phyloP scores from a whole-genome alignment of 2,329 filamentous ascomycete genomes.

The Paecilomyces sp. region DNA sequence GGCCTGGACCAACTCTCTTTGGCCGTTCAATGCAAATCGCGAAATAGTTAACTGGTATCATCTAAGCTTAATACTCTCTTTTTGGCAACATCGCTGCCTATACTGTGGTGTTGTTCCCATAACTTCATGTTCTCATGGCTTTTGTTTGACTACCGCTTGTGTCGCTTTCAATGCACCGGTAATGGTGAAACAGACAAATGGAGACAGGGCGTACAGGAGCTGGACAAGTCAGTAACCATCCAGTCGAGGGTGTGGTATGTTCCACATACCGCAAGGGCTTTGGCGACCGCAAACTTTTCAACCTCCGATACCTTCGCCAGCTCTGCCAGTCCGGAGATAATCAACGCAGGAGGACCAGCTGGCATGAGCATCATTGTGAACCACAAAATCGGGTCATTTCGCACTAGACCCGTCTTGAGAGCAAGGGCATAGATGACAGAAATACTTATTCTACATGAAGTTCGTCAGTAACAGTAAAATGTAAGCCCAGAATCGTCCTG shows the following conservation, averaged over 20 bases:
- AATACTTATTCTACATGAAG: slow-evolving; percentile 39
- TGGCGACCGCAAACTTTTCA: slow-evolving; percentile 49
- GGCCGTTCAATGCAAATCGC: too few species aligned
- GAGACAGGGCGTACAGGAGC: slow-evolving; percentile 26
- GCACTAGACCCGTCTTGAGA: slow-evolving; percentile 44
- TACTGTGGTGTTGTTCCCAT: too few species aligned
- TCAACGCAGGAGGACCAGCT: slow-evolving; percentile 49
- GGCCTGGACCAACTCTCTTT: too few species aligned
- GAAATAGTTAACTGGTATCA: too few species aligned
- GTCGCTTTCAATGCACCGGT: slow-evolving; percentile 24
- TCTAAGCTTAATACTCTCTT: too few species aligned
- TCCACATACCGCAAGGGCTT: slow-evolving; percentile 41
- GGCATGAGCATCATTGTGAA: slow-evolving; percentile 58
- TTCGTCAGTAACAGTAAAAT: background rate
- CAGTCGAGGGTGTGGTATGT: background rate
- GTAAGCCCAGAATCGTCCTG: background rate
- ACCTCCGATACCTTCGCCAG: slow-evolving; percentile 34
- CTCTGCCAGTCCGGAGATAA: slow-evolving; percentile 46
- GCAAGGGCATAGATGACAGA: slow-evolving; percentile 49
- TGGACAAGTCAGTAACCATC: slow-evolving; percentile 7
- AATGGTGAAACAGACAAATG: slow-evolving; percentile 22
- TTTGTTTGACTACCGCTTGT: slow-evolving; percentile 12
- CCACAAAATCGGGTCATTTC: slow-evolving; percentile 57
- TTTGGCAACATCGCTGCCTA: too few species aligned
- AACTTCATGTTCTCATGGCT: background rate